Evolutionary conservation across 192 early-diverging fungal species (phyloP), one percentile per base, ranked within the genome.

Genomic region (Geranomyces michiganensis): DNA sequence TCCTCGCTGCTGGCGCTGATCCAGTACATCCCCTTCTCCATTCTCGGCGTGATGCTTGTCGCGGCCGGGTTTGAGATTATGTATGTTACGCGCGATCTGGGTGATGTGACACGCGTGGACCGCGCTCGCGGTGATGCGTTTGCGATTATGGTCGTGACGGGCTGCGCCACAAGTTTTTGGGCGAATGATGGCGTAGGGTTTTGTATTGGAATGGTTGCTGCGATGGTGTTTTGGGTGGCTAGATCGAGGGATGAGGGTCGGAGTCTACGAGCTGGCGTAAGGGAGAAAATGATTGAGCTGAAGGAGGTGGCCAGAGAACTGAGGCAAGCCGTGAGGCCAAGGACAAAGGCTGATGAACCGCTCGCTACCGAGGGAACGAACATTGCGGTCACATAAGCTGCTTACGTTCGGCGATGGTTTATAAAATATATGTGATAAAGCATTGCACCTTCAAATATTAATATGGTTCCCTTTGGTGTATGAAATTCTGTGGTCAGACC

Each of bases 11-110:
- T 90, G 31, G 87, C 76, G 0, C 61, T 96, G 8, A 84, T 96
- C 61, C 66, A 81, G 45, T 75, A 78, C 55, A 93, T 94, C 72
- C 95, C 95, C 7, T 81, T 72, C 19, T 89, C 92, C 0, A 79
- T 95, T 41, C 78, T 96, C 36, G 93, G 91, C 48, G 90, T 96
- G 36, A 92, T 96, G 92, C 78, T 96, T 36, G 91, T 93, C 73
- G 84, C 92, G 59, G 87, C 93, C 41, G 90, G 92, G 56, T 77
- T 91, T 15, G 93, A 95, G 78, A 78, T 96, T 61, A 81, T 82
- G 5, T 79, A 80, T 31, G 58, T 75, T 26, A 76, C 86, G 15
- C 71, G 81, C 45, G 82, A 87, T 45, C 72, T 83, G n/a, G 87
- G 86, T 4, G 62, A 36, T 29, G n/a, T n/a, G 14, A 14, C 33